These are phyloP conservation scores for Aspergillus mulundensis DNA, from an alignment of 495 filamentous ascomycete species.

Conservation along the genomic window DNA sequence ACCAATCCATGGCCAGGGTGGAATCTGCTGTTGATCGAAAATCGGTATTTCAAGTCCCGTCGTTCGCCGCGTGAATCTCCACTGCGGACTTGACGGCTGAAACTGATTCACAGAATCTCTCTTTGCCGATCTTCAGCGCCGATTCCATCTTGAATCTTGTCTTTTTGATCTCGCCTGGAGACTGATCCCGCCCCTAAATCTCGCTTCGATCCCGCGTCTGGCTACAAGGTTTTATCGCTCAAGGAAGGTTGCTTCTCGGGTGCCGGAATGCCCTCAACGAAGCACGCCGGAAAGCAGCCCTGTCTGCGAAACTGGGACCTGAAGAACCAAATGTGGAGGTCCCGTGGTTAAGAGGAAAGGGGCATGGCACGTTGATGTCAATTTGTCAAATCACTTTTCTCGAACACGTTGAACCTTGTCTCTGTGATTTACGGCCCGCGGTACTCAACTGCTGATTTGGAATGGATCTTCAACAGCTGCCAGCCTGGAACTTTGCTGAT, in stretches of 20 bases:
- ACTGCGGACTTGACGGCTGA: not conserved
- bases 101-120: not conserved
- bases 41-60: not conserved
- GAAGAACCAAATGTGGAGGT: not conserved
- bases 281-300: not conserved
- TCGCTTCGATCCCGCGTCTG: not conserved
- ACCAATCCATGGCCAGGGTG: not conserved
- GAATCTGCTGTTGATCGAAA: not conserved
- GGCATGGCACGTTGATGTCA: not conserved
- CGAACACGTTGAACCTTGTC: not conserved
- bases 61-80: not conserved
- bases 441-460: not conserved
- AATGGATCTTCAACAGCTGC: not conserved
- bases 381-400: not conserved
- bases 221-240: too few relatives aligned
- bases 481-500: not conserved
- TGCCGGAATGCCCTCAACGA: not conserved
- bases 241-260: too few relatives aligned
- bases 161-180: not conserved
- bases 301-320: not conserved
- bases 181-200: not conserved
- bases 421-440: not conserved
- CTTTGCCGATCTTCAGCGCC: not conserved
- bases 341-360: not conserved
- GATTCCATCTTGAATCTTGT: not conserved